Evolutionary conservation across 257 asterid genomes (phyloP).

Genomic region (Jaltomata sinuosa): DNA sequence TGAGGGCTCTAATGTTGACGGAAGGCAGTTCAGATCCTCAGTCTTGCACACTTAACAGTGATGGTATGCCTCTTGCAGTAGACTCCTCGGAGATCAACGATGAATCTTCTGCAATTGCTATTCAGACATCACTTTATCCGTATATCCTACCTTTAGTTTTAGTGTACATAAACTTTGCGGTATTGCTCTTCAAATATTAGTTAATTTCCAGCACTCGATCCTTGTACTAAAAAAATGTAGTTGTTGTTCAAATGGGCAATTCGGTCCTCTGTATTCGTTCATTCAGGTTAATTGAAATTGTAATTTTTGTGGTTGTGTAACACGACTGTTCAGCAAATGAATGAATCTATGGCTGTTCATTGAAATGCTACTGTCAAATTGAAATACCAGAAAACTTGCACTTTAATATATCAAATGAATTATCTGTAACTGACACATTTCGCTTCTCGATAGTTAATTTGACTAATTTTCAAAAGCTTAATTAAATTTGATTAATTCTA

Average conservation of each 20-base stretch:
- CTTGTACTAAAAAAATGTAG: slow-evolving; percentile 7
- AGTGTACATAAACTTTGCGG: slow-evolving; percentile 16
- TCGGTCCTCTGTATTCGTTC: slow-evolving; percentile 11
- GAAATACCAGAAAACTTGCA: background rate
- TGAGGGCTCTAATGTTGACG: slow-evolving; percentile 72
- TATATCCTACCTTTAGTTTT: slow-evolving; percentile 23
- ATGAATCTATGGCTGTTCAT: background rate
- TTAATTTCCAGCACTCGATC: slow-evolving; percentile 11
- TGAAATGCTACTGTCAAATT: background rate
- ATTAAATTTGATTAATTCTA: no score
- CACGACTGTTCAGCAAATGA: background rate
- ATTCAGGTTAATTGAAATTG: slow-evolving; percentile 1
- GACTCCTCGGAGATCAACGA: slow-evolving; percentile 68
- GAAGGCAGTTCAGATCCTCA: slow-evolving; percentile 33
- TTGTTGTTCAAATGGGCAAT: background rate
- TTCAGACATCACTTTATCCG: slow-evolving; percentile 13
- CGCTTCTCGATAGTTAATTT: no score
- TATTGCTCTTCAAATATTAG: slow-evolving; percentile 15
- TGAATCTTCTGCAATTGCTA: slow-evolving; percentile 37
- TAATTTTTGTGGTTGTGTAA: background rate
- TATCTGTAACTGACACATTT: no score
- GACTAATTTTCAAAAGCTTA: no score
- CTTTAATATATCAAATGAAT: no score
- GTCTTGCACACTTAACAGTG: slow-evolving; percentile 62
- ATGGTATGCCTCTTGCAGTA: slow-evolving; percentile 89